Conservation (phyloP, 345 rosid species). For the Arabidopsis arenosa region DNA sequence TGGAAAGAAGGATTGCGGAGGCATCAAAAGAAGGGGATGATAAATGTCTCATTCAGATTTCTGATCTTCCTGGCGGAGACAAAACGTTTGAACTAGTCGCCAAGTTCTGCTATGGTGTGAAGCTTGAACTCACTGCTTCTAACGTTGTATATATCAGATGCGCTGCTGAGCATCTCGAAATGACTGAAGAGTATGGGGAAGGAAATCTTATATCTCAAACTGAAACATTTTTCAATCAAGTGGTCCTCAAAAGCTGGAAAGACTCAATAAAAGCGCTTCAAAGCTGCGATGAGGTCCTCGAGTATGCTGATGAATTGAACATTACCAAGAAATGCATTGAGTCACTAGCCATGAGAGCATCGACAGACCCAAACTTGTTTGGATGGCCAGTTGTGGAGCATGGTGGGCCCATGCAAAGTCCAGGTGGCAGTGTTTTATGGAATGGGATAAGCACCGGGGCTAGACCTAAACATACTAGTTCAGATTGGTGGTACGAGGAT, state of each 20-base stretch:
- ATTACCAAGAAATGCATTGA: conserved; percentile 81
- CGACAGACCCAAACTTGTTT: conserved; percentile 84
- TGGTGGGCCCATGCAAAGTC: conserved; percentile 96
- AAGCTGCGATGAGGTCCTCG: conserved; percentile 73
- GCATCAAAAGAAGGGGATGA: conserved; percentile 76
- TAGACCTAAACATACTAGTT: conserved; percentile 69
- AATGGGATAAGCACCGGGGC: conserved; percentile 98
- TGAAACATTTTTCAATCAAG: conserved; percentile 86
- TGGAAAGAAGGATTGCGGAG: conserved; percentile 88
- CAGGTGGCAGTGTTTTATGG: conserved; percentile 96
- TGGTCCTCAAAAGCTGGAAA: conserved; percentile 87
- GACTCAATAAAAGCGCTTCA: conserved; percentile 85
- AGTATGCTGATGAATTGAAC: conserved; percentile 71
- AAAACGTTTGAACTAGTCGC: conserved; percentile 95
- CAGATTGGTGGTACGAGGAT: conserved; percentile 99
- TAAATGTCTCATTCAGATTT: conserved; percentile 61
- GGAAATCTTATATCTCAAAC: conserved; percentile 80
- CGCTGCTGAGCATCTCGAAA: conserved; percentile 87
- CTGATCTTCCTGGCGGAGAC: conserved; percentile 82
- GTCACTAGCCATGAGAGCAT: conserved; percentile 75
- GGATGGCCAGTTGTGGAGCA: conserved; percentile 96
- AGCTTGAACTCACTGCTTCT: conserved; percentile 89
- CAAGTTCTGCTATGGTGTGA: conserved; percentile 98
- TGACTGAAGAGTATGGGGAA: conserved; percentile 96
- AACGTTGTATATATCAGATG: conserved; percentile 83